Conservation (phyloP, 306 rosid species). For the Lagenaria siceraria region DNA sequence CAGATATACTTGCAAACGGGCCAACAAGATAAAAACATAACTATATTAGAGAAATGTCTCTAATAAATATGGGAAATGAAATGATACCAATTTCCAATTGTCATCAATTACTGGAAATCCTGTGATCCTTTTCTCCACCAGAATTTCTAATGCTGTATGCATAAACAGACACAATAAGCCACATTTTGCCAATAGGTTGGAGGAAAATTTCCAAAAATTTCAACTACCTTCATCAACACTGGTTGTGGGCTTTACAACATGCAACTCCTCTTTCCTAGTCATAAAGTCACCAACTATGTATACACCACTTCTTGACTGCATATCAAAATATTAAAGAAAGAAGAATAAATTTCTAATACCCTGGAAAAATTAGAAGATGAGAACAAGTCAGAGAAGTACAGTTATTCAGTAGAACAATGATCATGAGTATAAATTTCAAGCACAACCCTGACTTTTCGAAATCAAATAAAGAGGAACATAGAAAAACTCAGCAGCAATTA, state of each 20-base stretch:
- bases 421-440: not conserved
- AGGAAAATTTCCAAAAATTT: not conserved
- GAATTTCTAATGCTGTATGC: constrained; percentile 68
- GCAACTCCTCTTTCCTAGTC: constrained; percentile 64
- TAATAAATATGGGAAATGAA: constrained; percentile 7
- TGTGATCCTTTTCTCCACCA: constrained; percentile 85
- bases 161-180: constrained; percentile 24
- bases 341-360: not conserved
- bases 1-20: not conserved
- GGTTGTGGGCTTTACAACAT: constrained; percentile 75
- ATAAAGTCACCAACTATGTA: constrained; percentile 88
- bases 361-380: not conserved
- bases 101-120: constrained; percentile 93
- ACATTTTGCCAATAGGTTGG: not conserved
- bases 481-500: too few species aligned
- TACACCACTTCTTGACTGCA: constrained; percentile 53
- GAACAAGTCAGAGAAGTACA: not conserved
- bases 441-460: too few species aligned
- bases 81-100: constrained; percentile 76
- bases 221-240: constrained; percentile 79
- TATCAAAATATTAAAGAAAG: not conserved
- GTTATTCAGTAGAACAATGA: not conserved
- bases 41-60: not conserved
- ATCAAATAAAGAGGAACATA: too few species aligned
- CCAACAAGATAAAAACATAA: not conserved